A percentile compares a stretch with the other conserved stretches of the same genome.
Evolutionary conservation across 805 yeast genomes (phyloP).

Genomic region (Candida sithepensis): DNA sequence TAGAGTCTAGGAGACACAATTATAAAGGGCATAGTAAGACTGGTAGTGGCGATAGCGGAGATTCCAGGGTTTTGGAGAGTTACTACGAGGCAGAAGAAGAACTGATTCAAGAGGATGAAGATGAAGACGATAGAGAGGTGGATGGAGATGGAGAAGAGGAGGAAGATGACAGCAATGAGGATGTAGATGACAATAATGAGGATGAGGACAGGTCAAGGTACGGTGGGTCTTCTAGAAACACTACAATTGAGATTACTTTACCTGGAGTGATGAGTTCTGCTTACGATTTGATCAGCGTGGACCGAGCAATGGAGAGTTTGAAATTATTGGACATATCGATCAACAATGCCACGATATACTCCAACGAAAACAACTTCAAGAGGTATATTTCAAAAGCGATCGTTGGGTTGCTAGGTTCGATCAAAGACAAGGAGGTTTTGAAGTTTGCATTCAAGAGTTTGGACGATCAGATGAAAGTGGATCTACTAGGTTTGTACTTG

Average conservation of each 20-base stretch:
- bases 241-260: slow-evolving; percentile 4
- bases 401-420: slow-evolving; percentile 10
- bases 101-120: not conserved
- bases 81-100: not conserved
- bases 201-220: not conserved
- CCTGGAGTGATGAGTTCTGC: slow-evolving; percentile 4
- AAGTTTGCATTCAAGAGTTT: slow-evolving; percentile 8
- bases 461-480: slow-evolving; percentile 14
- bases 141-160: not conserved
- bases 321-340: slow-evolving; percentile 16
- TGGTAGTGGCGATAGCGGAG: not conserved
- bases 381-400: slow-evolving; percentile 15
- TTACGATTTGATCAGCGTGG: slow-evolving; percentile 5
- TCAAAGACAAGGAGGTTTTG: slow-evolving; percentile 9
- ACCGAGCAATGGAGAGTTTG: slow-evolving; percentile 11
- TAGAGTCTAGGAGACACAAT: slow-evolving; percentile 7
- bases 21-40: not conserved
- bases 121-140: not conserved
- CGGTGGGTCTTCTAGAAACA: not conserved
- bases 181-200: not conserved
- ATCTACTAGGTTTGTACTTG: slow-evolving; percentile 16
- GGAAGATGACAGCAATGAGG: not conserved
- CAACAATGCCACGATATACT: slow-evolving; percentile 11
- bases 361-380: slow-evolving; percentile 8
- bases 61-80: slow-evolving; percentile 2